phyloP scores from a whole-genome alignment of 306 rosid species.

The Luffa aegyptiaca region DNA sequence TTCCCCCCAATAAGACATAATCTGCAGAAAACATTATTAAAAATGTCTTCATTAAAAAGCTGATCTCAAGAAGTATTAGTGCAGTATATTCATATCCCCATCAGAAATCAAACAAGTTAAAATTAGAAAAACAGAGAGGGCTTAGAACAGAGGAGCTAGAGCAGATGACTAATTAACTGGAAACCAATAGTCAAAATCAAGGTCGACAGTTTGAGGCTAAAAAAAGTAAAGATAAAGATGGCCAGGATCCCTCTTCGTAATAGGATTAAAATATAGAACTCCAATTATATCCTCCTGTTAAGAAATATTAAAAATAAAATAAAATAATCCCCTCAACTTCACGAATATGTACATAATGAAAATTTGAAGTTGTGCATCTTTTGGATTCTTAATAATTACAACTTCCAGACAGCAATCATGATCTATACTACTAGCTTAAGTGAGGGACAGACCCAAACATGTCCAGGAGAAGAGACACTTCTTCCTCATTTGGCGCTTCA shows the following conservation, averaged over 20 bases:
- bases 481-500: conserved; percentile 83
- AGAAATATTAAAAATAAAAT: neutral
- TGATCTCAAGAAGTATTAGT: neutral
- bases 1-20: conserved; percentile 83
- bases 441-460: conserved; percentile 79
- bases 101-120: neutral
- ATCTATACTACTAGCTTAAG: neutral
- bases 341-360: neutral
- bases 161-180: neutral
- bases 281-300: neutral
- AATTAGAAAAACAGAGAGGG: neutral
- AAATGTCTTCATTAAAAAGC: neutral
- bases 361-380: neutral
- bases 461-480: conserved; percentile 87
- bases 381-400: conserved; percentile 9
- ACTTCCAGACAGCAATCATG: conserved; percentile 9
- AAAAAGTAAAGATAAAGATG: neutral
- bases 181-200: neutral
- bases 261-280: neutral
- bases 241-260: neutral
- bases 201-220: neutral
- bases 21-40: conserved; percentile 29
- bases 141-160: neutral
- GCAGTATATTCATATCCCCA: neutral
- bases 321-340: conserved; percentile 2